Percentiles rank a stretch among this genome's conserved stretches.
Evolutionary conservation across 495 filamentous ascomycete genomes (phyloP).

Genomic region (Penicillium canescens): DNA sequence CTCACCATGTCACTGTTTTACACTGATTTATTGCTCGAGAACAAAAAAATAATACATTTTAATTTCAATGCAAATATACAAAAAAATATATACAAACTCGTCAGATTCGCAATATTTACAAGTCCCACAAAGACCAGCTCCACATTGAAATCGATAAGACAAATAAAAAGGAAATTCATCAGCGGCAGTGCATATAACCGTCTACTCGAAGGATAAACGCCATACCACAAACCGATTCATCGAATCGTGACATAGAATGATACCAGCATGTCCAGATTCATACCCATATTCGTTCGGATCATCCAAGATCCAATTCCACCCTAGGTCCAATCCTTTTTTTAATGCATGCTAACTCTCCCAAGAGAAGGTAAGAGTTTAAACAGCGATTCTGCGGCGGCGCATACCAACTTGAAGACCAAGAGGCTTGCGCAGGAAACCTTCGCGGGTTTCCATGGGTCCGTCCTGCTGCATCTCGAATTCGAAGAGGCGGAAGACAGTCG

Average conservation of each 20-base stretch:
- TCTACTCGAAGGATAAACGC: neutral
- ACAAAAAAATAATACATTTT: no score
- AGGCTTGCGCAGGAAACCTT: slow-evolving; percentile 91
- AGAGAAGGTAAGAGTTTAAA: slow-evolving; percentile 3
- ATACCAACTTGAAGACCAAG: slow-evolving; percentile 73
- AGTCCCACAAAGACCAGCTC: neutral
- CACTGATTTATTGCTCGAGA: no score
- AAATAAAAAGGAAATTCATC: slow-evolving; percentile 15
- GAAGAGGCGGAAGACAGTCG: slow-evolving; percentile 73
- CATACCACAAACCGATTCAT: neutral
- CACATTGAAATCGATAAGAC: neutral
- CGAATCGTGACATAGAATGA: slow-evolving; percentile 8
- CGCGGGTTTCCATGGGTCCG: slow-evolving; percentile 70
- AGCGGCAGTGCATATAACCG: neutral
- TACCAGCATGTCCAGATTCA: no score
- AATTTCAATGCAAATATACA: neutral
- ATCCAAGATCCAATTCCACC: slow-evolving; percentile 4
- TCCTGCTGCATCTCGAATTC: slow-evolving; percentile 71
- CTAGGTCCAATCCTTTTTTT: slow-evolving; percentile 7
- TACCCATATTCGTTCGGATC: neutral
- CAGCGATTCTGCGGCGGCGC: slow-evolving; percentile 39
- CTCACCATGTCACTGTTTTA: no score
- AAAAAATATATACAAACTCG: slow-evolving; percentile 12
- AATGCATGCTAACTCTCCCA: neutral
- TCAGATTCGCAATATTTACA: neutral